Percentiles rank a stretch among this genome's conserved stretches.
Evolutionary conservation across 2,329 filamentous ascomycete species (phyloP).

Genomic region (Alternaria consortialis): DNA sequence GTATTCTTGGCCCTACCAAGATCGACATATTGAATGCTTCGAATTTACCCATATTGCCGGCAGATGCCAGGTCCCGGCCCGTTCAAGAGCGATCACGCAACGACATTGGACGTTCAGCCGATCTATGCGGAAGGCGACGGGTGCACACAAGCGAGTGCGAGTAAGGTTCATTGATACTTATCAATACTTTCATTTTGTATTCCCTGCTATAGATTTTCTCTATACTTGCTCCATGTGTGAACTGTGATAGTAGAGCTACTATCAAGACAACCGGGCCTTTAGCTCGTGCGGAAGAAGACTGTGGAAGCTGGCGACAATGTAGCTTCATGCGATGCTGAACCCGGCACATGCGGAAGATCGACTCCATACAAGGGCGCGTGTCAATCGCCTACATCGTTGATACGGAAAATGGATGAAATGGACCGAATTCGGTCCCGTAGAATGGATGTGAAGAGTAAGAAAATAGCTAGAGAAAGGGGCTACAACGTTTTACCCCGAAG

Average conservation of each 20-base stretch:
- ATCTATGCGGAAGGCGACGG: not conserved
- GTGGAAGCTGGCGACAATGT: not conserved
- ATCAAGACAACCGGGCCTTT: not conserved
- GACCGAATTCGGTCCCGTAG: not conserved
- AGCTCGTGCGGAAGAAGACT: not conserved
- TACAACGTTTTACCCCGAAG: not conserved
- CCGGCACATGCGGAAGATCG: slow-evolving; percentile 4
- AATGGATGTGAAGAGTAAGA: not conserved
- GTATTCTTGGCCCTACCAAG: slow-evolving; percentile 4
- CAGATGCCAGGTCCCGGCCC: slow-evolving; percentile 5
- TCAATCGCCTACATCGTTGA: not conserved
- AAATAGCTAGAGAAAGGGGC: not conserved
- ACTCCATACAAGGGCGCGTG: slow-evolving; percentile 1
- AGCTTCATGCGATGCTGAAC: slow-evolving; percentile 3
- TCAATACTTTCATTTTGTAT: not conserved
- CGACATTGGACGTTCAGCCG: not conserved
- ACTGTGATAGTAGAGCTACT: not conserved
- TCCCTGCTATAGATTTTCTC: not conserved
- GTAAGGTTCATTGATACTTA: not conserved
- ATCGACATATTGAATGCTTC: slow-evolving; percentile 14
- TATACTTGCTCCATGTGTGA: not conserved
- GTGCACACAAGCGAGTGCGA: slow-evolving; percentile 2
- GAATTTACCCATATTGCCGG: slow-evolving; percentile 23
- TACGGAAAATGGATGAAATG: not conserved
- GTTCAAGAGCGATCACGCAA: slow-evolving; percentile 7